phyloP scores from a whole-genome alignment of 345 rosid genomes.

The Sapria himalayana region DNA sequence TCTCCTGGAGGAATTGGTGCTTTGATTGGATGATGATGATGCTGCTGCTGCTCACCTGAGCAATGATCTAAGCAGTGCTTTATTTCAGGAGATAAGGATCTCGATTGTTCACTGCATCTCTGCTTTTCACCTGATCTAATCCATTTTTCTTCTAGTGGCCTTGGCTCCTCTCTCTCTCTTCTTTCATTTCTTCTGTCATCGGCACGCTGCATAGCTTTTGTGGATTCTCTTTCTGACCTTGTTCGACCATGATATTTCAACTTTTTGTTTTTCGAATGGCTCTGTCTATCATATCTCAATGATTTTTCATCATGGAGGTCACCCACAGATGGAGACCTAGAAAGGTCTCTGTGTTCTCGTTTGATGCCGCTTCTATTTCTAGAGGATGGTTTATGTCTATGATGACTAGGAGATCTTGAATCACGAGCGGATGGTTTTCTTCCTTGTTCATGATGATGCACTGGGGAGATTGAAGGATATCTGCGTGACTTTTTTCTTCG shows the following conservation, averaged over 20 bases:
- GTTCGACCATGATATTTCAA: conserved; percentile 24
- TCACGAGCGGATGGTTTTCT: conserved; percentile 26
- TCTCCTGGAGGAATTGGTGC: no score
- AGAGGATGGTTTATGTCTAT: conserved; percentile 29
- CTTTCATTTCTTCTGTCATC: conserved; percentile 23
- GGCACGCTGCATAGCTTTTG: conserved; percentile 23
- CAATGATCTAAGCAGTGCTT: conserved; percentile 22
- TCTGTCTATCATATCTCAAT: conserved; percentile 9
- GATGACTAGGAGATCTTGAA: conserved; percentile 48
- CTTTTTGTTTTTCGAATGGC: conserved; percentile 16
- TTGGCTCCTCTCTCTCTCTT: conserved; percentile 33
- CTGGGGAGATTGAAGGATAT: conserved; percentile 39
- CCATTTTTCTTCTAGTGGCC: conserved; percentile 30
- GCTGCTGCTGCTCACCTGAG: no score
- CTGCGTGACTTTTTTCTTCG: conserved; percentile 26
- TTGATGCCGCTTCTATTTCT: conserved; percentile 27
- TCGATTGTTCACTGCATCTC: no score
- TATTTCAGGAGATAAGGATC: conserved; percentile 43
- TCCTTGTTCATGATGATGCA: conserved; percentile 18
- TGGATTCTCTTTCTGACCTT: conserved; percentile 57
- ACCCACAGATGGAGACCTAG: conserved; percentile 41
- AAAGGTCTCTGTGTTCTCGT: conserved; percentile 20
- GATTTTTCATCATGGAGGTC: conserved; percentile 19
- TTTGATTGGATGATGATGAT: no score
- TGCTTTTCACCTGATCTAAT: no score